Evolutionary conservation across 305 asterid species (phyloP).

Genomic region (Lippia alba): DNA sequence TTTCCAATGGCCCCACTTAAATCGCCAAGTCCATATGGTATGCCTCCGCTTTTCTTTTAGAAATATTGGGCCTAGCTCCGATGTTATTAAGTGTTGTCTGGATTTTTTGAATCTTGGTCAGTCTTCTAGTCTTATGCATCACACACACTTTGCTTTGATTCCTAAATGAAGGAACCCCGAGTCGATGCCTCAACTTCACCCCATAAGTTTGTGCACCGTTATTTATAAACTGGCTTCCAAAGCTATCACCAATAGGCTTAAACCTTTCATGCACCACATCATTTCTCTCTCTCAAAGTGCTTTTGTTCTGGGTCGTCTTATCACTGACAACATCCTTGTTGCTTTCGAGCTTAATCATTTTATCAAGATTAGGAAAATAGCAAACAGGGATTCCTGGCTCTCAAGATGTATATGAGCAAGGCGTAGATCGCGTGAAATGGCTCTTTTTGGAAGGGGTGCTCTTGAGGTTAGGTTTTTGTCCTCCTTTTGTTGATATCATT

Average conservation of each 20-base stretch:
- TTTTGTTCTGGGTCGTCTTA: too few species aligned
- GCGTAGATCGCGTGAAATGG: too few species aligned
- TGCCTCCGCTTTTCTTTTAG: neutral
- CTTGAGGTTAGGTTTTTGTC: conserved; percentile 11
- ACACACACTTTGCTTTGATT: neutral
- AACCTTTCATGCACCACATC: neutral
- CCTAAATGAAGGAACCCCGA: neutral
- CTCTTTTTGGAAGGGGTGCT: neutral
- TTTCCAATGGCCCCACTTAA: too few species aligned
- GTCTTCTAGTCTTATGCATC: neutral
- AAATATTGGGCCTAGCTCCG: neutral
- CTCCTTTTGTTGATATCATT: neutral
- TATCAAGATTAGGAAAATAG: too few species aligned
- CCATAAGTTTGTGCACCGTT: too few species aligned
- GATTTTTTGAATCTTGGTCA: neutral
- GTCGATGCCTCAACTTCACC: neutral
- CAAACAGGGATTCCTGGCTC: neutral
- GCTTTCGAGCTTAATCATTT: too few species aligned
- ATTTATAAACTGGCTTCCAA: too few species aligned
- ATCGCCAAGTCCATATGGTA: neutral
- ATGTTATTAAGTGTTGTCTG: neutral
- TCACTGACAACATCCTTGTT: too few species aligned
- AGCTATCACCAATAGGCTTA: neutral
- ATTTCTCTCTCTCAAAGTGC: neutral
- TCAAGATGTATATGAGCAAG: neutral